These are phyloP conservation scores for Drosera capensis DNA, from an alignment of 148 eudicot species.

Conservation along the genomic window DNA sequence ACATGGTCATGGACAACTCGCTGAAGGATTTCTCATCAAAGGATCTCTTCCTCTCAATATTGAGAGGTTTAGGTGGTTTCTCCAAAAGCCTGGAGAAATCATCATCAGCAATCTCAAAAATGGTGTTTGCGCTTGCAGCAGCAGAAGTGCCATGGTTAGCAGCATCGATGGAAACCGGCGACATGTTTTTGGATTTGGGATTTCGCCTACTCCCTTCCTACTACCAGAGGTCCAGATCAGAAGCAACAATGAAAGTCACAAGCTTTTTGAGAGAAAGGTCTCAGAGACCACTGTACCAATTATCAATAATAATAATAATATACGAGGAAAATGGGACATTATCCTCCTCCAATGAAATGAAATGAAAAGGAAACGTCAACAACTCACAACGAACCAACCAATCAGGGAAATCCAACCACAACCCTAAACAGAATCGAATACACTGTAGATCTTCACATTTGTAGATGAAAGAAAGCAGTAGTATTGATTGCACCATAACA, in stretches of 20 bases:
- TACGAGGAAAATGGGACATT: neutral
- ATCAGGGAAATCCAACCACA: neutral
- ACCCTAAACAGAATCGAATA: no score
- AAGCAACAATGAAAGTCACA: neutral
- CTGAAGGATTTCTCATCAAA: slow-evolving; percentile 69
- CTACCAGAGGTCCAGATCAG: no score
- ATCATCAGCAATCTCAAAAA: slow-evolving; percentile 49
- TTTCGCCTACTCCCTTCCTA: no score
- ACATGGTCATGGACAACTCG: slow-evolving; percentile 47
- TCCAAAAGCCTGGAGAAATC: slow-evolving; percentile 46
- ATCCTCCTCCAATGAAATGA: no score
- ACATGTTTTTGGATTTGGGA: slow-evolving; percentile 10
- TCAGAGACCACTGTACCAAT: no score
- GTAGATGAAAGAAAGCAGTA: no score
- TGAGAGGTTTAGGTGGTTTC: slow-evolving; percentile 33
- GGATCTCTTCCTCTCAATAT: slow-evolving; percentile 60
- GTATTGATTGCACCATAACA: neutral
- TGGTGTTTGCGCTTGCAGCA: slow-evolving; percentile 19
- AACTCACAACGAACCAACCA: neutral
- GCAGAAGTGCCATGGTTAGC: slow-evolving; percentile 19
- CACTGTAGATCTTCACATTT: no score
- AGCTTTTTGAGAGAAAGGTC: neutral
- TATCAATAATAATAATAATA: no score
- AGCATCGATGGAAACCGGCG: slow-evolving; percentile 15
- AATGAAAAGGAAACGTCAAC: neutral